Evolutionary conservation across 345 rosid genomes (phyloP).

Genomic region (Rhodamnia argentea): DNA sequence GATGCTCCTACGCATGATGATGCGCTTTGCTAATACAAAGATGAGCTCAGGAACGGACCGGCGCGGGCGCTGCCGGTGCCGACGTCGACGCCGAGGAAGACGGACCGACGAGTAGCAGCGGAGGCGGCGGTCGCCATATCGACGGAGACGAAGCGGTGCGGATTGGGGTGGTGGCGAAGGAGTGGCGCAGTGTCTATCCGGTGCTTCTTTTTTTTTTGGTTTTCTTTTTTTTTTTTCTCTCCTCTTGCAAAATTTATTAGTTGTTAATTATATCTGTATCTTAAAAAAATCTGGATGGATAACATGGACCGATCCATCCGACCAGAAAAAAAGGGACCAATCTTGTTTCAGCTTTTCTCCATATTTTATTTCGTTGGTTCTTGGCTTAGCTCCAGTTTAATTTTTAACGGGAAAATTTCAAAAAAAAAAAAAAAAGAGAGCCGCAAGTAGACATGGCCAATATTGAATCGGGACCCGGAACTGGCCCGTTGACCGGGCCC

Average conservation of each 20-base stretch:
- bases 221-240: not conserved
- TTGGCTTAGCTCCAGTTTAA: too few relatives aligned
- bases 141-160: not conserved
- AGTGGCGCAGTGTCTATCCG: not conserved
- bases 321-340: too few relatives aligned
- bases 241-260: not conserved
- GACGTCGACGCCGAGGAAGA: conserved; percentile 88
- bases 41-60: conserved; percentile 23
- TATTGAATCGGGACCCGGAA: too few relatives aligned
- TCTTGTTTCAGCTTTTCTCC: too few relatives aligned
- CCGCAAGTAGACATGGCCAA: too few relatives aligned
- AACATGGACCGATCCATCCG: not conserved
- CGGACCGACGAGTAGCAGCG: conserved; percentile 21
- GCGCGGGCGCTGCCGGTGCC: conserved; percentile 99
- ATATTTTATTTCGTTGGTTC: too few relatives aligned
- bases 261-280: not conserved
- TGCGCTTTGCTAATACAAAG: not conserved
- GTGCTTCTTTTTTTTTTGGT: not conserved
- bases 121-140: conserved; percentile 39
- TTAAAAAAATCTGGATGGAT: not conserved
- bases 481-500: too few relatives aligned
- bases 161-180: not conserved
- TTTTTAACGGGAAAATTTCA: too few relatives aligned
- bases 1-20: not conserved
- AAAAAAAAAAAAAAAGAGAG: too few relatives aligned